Evolutionary conservation across 495 filamentous ascomycete genomes (phyloP), one percentile per base, ranked within the genome.

Genomic region (Aspergillus sclerotioniger): DNA sequence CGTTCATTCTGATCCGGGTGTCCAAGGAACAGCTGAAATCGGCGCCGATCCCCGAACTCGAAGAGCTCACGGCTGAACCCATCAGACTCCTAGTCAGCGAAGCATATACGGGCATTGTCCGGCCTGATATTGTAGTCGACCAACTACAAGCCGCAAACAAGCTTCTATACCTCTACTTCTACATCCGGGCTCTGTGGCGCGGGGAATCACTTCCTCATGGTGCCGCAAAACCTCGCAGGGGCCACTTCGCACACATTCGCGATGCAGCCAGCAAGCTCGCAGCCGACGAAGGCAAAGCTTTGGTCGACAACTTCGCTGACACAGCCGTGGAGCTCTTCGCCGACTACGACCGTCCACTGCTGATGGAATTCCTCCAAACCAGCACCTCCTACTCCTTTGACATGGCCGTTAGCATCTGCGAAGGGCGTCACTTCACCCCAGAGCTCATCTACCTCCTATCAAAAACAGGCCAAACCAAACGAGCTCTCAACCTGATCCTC

Each of bases 401-500:
- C 57, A 52, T 55, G 66, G 95, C 94, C 6, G 87, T 85, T 6
- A 73, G 79, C 35, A 85, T 92, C 66, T 98, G 94, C 67, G 90
- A 96, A 70, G 68, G 79, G 9, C 75, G 81, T 45, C 84, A 87
- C 60, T 97, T 86, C 69, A 90, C 92, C 51, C 87, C 89, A 1
- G 94, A 98, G 69, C 82, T 97, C 9, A 93, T 98, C 48, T 95
- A 94, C 65, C 82, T 98, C 9, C 86, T 96, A 53, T 93, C 91
- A 37, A 96, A 97, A 68, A 96, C 91, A 3, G 94, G 94, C 4
- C 87, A 96, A 68, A 91, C 90, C 55, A 94, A 96, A 63, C 82
- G 89, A 31, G 94, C 94, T 0, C 78, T 98, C 8, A 90, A 86
- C 62, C 82, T 97, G 47, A 98, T 98, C 60, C 92, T 97, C 64